Evolutionary conservation across 2,329 filamentous ascomycete genomes (phyloP).

Genomic region (Dactylonectria macrodidyma): DNA sequence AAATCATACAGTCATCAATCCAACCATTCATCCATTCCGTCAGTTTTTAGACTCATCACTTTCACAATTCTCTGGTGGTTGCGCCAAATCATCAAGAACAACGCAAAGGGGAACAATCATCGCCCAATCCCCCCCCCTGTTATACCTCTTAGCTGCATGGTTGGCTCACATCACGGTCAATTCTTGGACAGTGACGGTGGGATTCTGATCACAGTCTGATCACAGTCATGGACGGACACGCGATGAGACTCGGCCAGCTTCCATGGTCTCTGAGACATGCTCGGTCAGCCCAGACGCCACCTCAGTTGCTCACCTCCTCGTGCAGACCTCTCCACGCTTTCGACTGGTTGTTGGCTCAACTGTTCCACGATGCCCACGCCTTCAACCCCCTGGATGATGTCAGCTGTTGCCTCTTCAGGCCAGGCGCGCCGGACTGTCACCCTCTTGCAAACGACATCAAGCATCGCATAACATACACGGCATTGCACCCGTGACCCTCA

Average conservation of each 20-base stretch:
- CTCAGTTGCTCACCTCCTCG: conserved; percentile 16
- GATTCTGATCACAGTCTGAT: background rate
- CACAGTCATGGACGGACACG: background rate
- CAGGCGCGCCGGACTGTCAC: conserved; percentile 14
- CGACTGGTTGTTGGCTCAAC: background rate
- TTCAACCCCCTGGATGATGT: conserved; percentile 24
- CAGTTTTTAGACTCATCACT: conserved; percentile 23
- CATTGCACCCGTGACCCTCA: conserved; percentile 31
- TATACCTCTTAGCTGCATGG: conserved; percentile 10
- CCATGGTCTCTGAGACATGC: conserved; percentile 1
- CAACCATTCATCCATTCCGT: background rate
- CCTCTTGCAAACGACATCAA: conserved; percentile 22
- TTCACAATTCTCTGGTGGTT: conserved; percentile 7
- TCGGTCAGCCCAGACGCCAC: conserved; percentile 27
- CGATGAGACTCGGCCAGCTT: background rate
- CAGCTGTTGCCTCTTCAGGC: conserved; percentile 26
- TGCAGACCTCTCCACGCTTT: conserved; percentile 15
- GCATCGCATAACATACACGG: background rate
- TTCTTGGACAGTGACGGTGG: background rate
- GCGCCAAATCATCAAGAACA: conserved; percentile 13
- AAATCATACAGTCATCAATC: conserved; percentile 4
- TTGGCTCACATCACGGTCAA: conserved; percentile 2
- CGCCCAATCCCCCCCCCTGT: conserved; percentile 17
- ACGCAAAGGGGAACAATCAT: conserved; percentile 18
- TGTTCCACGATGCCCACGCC: conserved; percentile 13